Base-by-base conservation (phyloP, 73 alveolate species). In the Diophrys appendiculata region DNA sequence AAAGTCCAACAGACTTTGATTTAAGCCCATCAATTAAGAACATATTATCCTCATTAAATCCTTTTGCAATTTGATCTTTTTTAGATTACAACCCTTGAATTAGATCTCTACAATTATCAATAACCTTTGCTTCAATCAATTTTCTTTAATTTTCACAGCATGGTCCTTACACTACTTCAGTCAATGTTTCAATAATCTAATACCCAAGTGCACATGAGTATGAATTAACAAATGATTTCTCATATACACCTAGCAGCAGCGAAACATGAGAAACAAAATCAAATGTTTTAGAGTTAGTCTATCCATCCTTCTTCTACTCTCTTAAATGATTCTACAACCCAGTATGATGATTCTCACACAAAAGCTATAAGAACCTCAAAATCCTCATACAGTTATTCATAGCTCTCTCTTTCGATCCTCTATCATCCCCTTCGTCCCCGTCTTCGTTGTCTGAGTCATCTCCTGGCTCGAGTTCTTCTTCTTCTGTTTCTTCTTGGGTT, bases 141-240 rank as follows among this genome's bases (percentile, higher is more conserved):
- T 96, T 86, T 55, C 87, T 65, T 87, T 97, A 92, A 76, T 95
- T 95, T 67, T 94, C 95, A 73, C 88, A 87, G 79, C 99, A 97
- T 56, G 99, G 99, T 0, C 99, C 99, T 94, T 97, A 94, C 30
- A 97, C 86, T 84, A 95, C 89, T 84, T 97, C 99, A 74, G 97
- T 95, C 60, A 97, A 87, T 54, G 98, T 88, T 64, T 96, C 98
- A 67, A 95, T 83, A 69, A 98, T 88, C 78, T 92, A 56, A 60
- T 93, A 43, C 76, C 88, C 90, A 81, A 93, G 76, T 69, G 86
- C 77, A 68, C 91, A 91, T 78, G 96, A 93, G 89, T 88, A 82
- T 76, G 94, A 88, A 65, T 89, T 90, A 65, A 89, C 88, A 86
- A 91, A 80, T 65, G 91, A 78, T 55, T 89, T 72, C 60, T 69